Percentiles rank a stretch among this genome's conserved stretches.
Conservation (phyloP, 768 basidiomycete species). For the Naganishia friedmannii region DNA sequence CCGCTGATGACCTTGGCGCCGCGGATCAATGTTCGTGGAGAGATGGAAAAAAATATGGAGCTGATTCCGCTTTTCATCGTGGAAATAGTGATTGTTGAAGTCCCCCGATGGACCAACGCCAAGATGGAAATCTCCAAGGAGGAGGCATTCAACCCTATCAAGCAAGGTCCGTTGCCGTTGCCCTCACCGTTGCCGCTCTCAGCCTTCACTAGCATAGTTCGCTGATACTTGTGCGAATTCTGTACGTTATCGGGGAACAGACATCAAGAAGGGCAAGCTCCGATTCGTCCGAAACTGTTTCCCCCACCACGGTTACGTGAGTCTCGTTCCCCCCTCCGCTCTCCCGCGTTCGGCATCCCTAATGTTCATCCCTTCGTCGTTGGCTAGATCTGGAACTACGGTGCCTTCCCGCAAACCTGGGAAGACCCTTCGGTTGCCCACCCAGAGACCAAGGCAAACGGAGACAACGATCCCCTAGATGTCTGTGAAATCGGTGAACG, state of each 20-base stretch:
- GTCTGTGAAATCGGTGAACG: conserved; percentile 99
- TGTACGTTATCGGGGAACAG: conserved; percentile 34
- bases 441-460: conserved; percentile 96
- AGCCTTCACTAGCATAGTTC: background rate
- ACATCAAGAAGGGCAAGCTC: conserved; percentile 92
- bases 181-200: no score
- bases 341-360: background rate
- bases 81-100: conserved; percentile 51
- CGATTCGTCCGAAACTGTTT: conserved; percentile 99
- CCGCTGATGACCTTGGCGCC: conserved; percentile 4
- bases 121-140: conserved; percentile 99
- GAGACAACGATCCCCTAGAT: conserved; percentile 98
- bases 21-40: background rate
- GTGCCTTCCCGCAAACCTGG: conserved; percentile 99
- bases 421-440: conserved; percentile 84
- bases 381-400: conserved; percentile 92
- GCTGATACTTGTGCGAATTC: background rate
- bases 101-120: conserved; percentile 98
- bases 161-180: conserved; percentile 59
- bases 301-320: conserved; percentile 89
- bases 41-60: background rate
- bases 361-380: background rate
- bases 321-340: background rate
- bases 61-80: background rate
- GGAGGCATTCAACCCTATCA: conserved; percentile 99